Base-by-base conservation (phyloP, 2,329 filamentous ascomycete genomes). In the Penicillium sp. region DNA sequence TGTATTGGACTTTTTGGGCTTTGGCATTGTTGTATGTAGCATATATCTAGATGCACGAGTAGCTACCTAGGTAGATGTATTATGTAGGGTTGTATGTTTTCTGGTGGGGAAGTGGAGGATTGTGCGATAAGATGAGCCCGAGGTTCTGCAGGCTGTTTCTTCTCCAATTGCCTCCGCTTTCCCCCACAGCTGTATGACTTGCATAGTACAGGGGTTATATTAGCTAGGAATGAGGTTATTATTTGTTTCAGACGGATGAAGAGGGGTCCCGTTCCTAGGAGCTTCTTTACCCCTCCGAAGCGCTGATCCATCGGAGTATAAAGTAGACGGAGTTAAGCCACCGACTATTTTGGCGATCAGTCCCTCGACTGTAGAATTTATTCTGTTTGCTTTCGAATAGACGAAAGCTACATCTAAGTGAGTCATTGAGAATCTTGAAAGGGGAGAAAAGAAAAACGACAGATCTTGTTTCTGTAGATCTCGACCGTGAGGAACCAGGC, bases 401-500 rank as follows among this genome's bases (percentile, higher is more conserved):
- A 11, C 8, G 9, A 18, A 20, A 20, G 18, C 11, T 18, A 16
- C 4, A 14, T 14, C 8, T 3, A 11, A 5, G 3, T 18, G 2
- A 16, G 18, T 5, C 31, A 34, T 16, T 3, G 18, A 20, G 18
- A 20, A 20, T 20, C 18, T 20, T 20, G 1, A 20, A 20, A 20
- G 18, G 16, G 16, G 31, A 5, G 16, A 10, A 34, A 11, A 13
- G 9, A 20, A 16, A 38, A 34, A 32, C 5, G 26, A 13, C 18
- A 35, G 16, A 36, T 40, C 31, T 18, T 3, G 31, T 18, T 10
- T 16, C 20, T 22, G 43, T 52, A 48, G 47, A 52, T 57, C 51
- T 47, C 29, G 51, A 53, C 35, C 29, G 49, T 57, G 50, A 54
- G 45, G 53, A 52, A 55, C 51, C 54, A 54, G 48, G 49, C 51